Percentiles rank a stretch among this genome's conserved stretches.
Conservation (phyloP, 805 yeast genomes). For the Saccharomycopsis selenospora region DNA sequence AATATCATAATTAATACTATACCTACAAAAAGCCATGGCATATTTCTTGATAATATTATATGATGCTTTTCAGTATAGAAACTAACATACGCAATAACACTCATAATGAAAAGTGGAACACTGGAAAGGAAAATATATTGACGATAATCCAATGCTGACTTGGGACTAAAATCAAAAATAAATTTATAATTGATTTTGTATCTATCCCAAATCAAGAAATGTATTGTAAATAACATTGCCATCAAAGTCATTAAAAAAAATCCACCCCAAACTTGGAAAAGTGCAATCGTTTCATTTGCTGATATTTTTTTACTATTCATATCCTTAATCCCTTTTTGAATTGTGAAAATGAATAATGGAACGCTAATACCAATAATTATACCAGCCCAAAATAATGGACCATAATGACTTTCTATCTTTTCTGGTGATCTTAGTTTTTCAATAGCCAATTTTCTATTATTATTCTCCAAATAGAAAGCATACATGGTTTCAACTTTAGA, state of each 20-base stretch:
- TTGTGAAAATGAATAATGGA: conserved; percentile 58
- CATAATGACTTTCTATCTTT: conserved; percentile 31
- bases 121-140: conserved; percentile 64
- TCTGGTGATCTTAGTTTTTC: conserved; percentile 55
- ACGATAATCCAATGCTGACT: conserved; percentile 55
- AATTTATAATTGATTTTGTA: conserved; percentile 83
- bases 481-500: conserved; percentile 60
- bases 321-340: conserved; percentile 42
- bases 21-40: conserved; percentile 76
- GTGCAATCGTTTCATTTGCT: conserved; percentile 41
- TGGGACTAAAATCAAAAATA: conserved; percentile 78
- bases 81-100: conserved; percentile 69
- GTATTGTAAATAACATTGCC: conserved; percentile 54
- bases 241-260: conserved; percentile 62
- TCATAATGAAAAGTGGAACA: conserved; percentile 45
- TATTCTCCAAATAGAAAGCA: conserved; percentile 59
- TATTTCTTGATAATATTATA: conserved; percentile 57
- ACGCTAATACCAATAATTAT: conserved; percentile 59
- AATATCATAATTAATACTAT: conserved; percentile 40
- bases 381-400: conserved; percentile 52
- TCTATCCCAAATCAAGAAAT: conserved; percentile 65
- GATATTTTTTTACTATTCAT: conserved; percentile 24
- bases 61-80: conserved; percentile 41
- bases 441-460: conserved; percentile 59
- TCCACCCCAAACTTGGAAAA: conserved; percentile 92